phyloP scores from a whole-genome alignment of 2,329 filamentous ascomycete species.

The Colletotrichum somersetense region DNA sequence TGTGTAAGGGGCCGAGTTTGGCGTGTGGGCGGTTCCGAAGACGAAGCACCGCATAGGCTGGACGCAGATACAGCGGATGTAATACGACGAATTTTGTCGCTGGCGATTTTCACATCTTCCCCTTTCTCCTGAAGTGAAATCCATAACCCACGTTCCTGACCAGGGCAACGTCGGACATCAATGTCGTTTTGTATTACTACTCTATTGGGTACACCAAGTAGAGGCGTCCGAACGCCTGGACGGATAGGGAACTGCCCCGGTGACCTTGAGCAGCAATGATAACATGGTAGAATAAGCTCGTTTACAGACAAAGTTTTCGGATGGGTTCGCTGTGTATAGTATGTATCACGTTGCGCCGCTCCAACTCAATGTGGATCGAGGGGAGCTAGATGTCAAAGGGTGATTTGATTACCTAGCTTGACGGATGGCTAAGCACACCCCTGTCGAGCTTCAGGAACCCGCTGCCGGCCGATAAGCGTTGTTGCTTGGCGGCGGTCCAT shows the following conservation, averaged over 20 bases:
- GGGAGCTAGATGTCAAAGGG: background rate
- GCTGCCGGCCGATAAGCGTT: background rate
- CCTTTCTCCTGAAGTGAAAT: background rate
- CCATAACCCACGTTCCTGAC: background rate
- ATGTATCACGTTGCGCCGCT: background rate
- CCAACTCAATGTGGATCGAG: background rate
- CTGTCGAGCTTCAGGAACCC: background rate
- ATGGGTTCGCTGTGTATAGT: background rate
- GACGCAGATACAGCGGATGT: background rate
- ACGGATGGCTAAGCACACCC: background rate
- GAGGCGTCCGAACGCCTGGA: background rate
- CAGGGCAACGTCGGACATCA: background rate
- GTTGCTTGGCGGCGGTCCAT: slow-evolving; percentile 2
- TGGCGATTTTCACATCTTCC: too few species aligned
- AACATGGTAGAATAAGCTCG: background rate
- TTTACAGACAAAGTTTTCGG: background rate
- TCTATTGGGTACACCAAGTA: background rate
- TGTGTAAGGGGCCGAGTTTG: background rate
- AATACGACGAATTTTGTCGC: background rate
- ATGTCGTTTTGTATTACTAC: background rate
- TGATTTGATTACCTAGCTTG: background rate
- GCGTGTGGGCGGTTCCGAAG: background rate
- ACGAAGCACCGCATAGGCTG: background rate
- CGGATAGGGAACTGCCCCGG: background rate
- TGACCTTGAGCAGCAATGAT: background rate